phyloP scores from a whole-genome alignment of 768 basidiomycete genomes.

The Ephemerocybe angulata region DNA sequence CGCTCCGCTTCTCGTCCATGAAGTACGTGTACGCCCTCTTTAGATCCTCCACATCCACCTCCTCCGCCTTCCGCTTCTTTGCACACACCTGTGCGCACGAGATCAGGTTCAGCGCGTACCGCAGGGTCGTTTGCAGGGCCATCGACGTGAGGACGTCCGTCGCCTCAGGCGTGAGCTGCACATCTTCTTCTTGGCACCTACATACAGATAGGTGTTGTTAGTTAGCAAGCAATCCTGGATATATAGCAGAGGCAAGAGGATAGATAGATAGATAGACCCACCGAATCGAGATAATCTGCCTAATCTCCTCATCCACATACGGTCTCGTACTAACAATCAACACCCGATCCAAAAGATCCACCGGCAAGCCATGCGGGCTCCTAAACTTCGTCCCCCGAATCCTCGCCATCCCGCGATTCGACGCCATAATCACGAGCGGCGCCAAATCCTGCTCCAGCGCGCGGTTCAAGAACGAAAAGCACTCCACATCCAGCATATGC shows the following conservation, averaged over 20 bases:
- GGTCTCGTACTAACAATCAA: constrained; percentile 92
- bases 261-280: too few relatives aligned
- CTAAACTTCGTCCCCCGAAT: constrained; percentile 95
- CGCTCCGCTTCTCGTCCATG: constrained; percentile 89
- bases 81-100: constrained; percentile 88
- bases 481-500: constrained; percentile 99
- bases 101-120: constrained; percentile 93
- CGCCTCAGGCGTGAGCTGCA: constrained; percentile 71
- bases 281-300: constrained; percentile 95
- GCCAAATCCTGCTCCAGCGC: constrained; percentile 92
- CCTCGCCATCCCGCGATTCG: constrained; percentile 90
- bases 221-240: too few relatives aligned
- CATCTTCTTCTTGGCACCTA: constrained; percentile 94
- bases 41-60: constrained; percentile 84
- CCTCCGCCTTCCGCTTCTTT: constrained; percentile 72
- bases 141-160: constrained; percentile 80
- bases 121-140: constrained; percentile 84
- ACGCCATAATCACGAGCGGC: constrained; percentile 97
- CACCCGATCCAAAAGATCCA: constrained; percentile 91
- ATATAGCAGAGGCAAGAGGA: background rate
- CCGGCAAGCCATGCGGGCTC: constrained; percentile 91
- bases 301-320: constrained; percentile 79
- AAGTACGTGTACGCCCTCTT: constrained; percentile 83
- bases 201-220: too few relatives aligned
- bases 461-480: constrained; percentile 97